Evolutionary conservation across 2,329 filamentous ascomycete species (phyloP), one percentile per base, ranked within the genome.

Genomic region (Rutstroemia sp.): DNA sequence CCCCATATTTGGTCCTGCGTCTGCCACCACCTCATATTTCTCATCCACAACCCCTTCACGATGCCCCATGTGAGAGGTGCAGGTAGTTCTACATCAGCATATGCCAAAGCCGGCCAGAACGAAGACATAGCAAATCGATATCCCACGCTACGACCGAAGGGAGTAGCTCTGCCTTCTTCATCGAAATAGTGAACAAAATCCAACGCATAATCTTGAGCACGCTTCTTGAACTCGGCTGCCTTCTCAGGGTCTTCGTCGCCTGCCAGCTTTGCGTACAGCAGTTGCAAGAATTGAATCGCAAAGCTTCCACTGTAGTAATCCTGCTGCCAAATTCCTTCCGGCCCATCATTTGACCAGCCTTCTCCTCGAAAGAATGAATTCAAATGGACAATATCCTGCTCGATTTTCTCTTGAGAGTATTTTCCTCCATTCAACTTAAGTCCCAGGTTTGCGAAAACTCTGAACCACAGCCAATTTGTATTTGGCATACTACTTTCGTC

Each of bases 111-210:
- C 12, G 86, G 85, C 88, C 88, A 92, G 72, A 92, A 92, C 0
- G 83, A 87, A n/a, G 86, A 84, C 83, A 91, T 91, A 49, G 87
- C 88, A 69, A 90, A 92, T n/a, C 88, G 81, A 69, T 92, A 92
- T 6, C 86, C 88, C 50, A 92, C 79, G 52, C 85, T 89, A 49
- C 88, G 80, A 3, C 88, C 88, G 62, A 90, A 92, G 0, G 88
- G 88, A 52, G 90, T 87, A 1, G 86, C 79, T 23, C 86, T 78
- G 5, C 84, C 88, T 68, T 88, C 79, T 8, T 82, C 77, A 64
- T 90, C 87, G 59, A 88, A 90, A 70, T 90, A 92, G 71, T 90
- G 85, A 3, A 85, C 79, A 60, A 91, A 82, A 62, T 91, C 87
- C 2, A 86, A 73, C 0, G 88, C 87, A 60, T 80, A 87, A 57